Conservation (phyloP, 1,139 yeast species). For the Magnusiomyces ingens region DNA sequence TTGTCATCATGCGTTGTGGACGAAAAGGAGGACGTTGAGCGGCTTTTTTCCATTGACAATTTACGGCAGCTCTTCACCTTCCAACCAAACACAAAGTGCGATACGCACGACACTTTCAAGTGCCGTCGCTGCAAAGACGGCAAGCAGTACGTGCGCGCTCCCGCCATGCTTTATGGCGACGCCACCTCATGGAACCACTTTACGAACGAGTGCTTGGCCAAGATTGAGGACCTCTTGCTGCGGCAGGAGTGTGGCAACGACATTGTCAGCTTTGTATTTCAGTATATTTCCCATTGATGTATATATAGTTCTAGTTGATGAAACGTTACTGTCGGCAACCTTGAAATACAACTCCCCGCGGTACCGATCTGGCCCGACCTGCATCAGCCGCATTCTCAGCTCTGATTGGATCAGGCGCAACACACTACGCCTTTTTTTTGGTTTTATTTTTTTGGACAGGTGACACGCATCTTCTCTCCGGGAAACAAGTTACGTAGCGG, state of each 20-base stretch:
- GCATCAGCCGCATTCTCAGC: too few species aligned
- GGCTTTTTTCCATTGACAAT: slow-evolving; percentile 79
- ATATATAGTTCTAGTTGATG: too few species aligned
- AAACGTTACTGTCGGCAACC: too few species aligned
- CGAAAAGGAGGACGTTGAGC: slow-evolving; percentile 90
- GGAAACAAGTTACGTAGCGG: too few species aligned
- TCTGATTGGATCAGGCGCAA: too few species aligned
- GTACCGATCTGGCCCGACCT: too few species aligned
- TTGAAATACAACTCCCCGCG: too few species aligned
- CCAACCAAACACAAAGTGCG: slow-evolving; percentile 64
- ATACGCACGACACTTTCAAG: slow-evolving; percentile 87
- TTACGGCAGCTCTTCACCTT: slow-evolving; percentile 69
- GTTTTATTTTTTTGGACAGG: too few species aligned
- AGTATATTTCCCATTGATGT: slow-evolving; percentile 69
- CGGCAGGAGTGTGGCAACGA: slow-evolving; percentile 63
- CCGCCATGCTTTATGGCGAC: slow-evolving; percentile 95
- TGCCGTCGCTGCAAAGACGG: slow-evolving; percentile 78
- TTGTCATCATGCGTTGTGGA: slow-evolving; percentile 95
- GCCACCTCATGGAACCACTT: slow-evolving; percentile 97
- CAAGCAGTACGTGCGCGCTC: slow-evolving; percentile 58
- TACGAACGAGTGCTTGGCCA: slow-evolving; percentile 50
- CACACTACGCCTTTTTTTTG: too few species aligned
- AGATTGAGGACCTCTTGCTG: slow-evolving; percentile 69
- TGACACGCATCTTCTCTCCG: not conserved
- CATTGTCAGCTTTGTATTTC: slow-evolving; percentile 83